phyloP scores from a whole-genome alignment of 1,139 yeast species.

The Pichiaceae sp. region DNA sequence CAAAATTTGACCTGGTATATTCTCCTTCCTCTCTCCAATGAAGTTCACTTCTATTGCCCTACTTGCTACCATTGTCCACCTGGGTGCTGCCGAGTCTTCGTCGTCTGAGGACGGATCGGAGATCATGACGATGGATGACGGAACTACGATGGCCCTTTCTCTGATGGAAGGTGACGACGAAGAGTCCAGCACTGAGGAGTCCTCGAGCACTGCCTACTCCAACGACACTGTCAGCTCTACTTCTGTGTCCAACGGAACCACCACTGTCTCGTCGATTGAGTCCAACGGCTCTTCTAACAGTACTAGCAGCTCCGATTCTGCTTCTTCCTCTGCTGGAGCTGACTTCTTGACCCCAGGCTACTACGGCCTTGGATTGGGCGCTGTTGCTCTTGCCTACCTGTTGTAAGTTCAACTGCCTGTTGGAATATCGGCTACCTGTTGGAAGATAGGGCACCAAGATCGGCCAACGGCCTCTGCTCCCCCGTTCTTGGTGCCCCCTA shows the following conservation, averaged over 20 bases:
- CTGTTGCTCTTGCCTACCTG: background rate
- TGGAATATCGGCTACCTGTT: too few relatives aligned
- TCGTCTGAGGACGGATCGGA: background rate
- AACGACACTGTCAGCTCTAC: background rate
- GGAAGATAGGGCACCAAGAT: too few relatives aligned
- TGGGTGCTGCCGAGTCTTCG: too few relatives aligned
- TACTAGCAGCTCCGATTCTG: background rate
- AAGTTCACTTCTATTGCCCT: too few relatives aligned
- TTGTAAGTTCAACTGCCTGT: background rate
- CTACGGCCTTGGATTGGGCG: background rate
- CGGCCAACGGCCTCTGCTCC: too few relatives aligned
- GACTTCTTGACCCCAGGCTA: background rate
- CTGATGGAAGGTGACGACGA: background rate
- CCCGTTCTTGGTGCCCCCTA: too few relatives aligned
- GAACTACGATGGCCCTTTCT: background rate
- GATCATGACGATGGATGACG: background rate
- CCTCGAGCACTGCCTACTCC: too few relatives aligned
- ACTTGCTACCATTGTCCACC: too few relatives aligned
- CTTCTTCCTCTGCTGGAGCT: background rate
- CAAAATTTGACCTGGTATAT: too few relatives aligned
- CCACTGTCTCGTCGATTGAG: background rate
- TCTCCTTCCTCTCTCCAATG: too few relatives aligned
- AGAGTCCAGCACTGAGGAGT: background rate
- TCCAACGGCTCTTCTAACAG: background rate
- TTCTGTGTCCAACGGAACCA: background rate